These are phyloP conservation scores for Colletotrichum gigasporum DNA, from an alignment of 2,329 filamentous ascomycete genomes.

Conservation along the genomic window DNA sequence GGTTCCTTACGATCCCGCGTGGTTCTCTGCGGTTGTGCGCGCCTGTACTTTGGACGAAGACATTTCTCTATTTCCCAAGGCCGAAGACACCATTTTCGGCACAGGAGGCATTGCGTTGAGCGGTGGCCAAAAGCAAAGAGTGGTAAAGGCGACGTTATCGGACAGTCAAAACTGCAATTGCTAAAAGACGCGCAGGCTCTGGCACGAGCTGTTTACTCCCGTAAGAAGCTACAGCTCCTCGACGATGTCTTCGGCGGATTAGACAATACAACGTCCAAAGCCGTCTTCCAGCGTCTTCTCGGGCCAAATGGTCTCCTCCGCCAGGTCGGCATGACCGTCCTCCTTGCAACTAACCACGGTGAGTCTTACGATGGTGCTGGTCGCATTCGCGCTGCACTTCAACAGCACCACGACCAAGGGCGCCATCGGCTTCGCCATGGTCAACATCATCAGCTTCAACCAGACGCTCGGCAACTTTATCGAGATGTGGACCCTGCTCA, in stretches of 20 bases:
- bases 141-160: conserved; percentile 38
- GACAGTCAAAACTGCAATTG: too few relatives aligned
- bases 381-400: conserved; percentile 53
- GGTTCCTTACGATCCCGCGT: conserved; percentile 37
- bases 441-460: conserved; percentile 39
- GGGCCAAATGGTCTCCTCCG: conserved; percentile 51
- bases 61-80: conserved; percentile 40
- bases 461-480: conserved; percentile 43
- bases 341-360: conserved; percentile 53
- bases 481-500: conserved; percentile 45
- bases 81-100: conserved; percentile 48
- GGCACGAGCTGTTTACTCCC: conserved; percentile 56
- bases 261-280: conserved; percentile 52
- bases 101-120: conserved; percentile 52
- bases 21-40: conserved; percentile 41
- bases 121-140: conserved; percentile 54
- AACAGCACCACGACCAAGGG: conserved; percentile 37
- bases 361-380: conserved; percentile 50
- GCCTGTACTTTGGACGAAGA: conserved; percentile 48
- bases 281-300: conserved; percentile 53
- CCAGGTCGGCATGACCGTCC: conserved; percentile 46
- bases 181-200: too few relatives aligned
- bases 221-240: conserved; percentile 49
- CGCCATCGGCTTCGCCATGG: conserved; percentile 41
- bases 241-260: conserved; percentile 58